Percentiles rank a stretch among this genome's conserved stretches.
Conservation (phyloP, 768 basidiomycete species). For the Imleria badia region DNA sequence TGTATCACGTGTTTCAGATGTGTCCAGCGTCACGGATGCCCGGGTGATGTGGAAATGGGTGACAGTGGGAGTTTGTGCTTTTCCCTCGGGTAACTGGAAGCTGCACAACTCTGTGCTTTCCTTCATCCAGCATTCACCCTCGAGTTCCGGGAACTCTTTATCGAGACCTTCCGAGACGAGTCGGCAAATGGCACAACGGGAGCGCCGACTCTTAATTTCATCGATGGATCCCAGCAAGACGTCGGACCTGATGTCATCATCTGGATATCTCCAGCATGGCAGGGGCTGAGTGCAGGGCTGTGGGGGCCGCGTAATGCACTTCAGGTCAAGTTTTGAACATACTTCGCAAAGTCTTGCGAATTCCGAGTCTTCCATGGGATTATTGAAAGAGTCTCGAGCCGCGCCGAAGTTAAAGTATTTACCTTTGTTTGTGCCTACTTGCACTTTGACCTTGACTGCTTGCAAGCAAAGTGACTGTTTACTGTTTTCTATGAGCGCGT, state of each 20-base stretch:
- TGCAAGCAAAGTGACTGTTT: too few relatives aligned
- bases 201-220: conserved; percentile 12
- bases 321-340: conserved; percentile 4
- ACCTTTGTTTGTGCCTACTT: too few relatives aligned
- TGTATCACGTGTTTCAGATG: not conserved
- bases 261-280: too few relatives aligned
- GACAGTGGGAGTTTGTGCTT: not conserved
- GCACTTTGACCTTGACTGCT: too few relatives aligned
- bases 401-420: too few relatives aligned
- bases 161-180: conserved; percentile 10
- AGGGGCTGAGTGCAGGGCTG: not conserved
- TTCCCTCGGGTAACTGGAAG: conserved; percentile 1
- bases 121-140: conserved; percentile 1
- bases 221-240: conserved; percentile 8
- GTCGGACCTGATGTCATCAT: not conserved
- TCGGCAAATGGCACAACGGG: conserved; percentile 7
- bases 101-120: conserved; percentile 4
- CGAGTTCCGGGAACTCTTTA: conserved; percentile 5
- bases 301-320: not conserved
- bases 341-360: not conserved
- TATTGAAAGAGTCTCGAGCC: too few relatives aligned
- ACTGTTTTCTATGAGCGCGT: too few relatives aligned
- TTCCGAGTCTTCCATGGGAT: not conserved
- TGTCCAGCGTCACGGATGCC: not conserved
- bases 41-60: conserved; percentile 17